Conservation (phyloP, 257 asterid species). For the Lavandula angustifolia region DNA sequence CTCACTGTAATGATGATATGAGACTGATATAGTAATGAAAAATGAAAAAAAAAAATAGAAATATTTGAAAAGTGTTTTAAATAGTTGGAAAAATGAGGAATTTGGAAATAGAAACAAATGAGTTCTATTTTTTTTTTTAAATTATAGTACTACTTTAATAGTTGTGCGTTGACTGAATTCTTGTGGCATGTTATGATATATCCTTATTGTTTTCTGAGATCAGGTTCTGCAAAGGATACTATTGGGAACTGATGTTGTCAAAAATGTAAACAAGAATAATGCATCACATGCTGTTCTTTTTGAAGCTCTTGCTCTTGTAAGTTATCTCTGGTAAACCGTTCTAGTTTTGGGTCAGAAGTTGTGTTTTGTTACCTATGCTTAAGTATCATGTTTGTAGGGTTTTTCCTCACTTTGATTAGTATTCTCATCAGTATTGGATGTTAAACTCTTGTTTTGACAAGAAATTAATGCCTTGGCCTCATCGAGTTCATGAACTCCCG, state of each 20-base stretch:
- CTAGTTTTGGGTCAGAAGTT: conserved; percentile 11
- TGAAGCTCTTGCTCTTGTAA: conserved; percentile 98
- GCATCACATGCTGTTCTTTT: conserved; percentile 99
- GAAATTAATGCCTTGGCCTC: conserved; percentile 10
- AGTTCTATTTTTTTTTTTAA: conserved; percentile 7
- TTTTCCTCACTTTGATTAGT: conserved; percentile 14
- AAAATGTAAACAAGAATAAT: conserved; percentile 98
- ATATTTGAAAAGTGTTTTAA: background rate
- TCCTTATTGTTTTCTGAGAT: conserved; percentile 23
- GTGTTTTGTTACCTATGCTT: conserved; percentile 8
- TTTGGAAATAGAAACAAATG: background rate
- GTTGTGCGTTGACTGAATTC: background rate
- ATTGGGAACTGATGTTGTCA: conserved; percentile 99
- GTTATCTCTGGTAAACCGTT: conserved; percentile 28
- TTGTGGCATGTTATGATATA: conserved; percentile 25
- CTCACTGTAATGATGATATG: background rate
- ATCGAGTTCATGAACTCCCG: background rate
- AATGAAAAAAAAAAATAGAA: background rate
- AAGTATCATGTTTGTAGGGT: conserved; percentile 1
- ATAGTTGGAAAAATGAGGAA: background rate
- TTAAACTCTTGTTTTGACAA: conserved; percentile 11
- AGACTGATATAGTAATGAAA: background rate
- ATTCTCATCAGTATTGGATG: background rate
- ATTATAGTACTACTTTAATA: conserved; percentile 15
- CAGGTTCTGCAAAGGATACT: conserved; percentile 97